Evolutionary conservation across 129 eudicot species (phyloP).

Genomic region (Silybum marianum): DNA sequence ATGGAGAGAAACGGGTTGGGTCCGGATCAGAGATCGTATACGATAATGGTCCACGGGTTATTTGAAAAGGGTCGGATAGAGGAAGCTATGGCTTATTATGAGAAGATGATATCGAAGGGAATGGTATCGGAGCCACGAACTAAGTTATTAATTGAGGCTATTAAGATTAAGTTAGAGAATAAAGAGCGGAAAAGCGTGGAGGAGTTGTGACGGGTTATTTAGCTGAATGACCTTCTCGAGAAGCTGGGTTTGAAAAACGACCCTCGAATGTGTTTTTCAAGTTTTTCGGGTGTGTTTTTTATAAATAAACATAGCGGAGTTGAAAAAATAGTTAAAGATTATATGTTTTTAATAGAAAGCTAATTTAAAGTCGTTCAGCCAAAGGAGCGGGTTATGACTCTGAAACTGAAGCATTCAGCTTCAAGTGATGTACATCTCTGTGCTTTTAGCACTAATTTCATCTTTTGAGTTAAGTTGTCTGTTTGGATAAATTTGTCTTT

Average conservation of each 20-base stretch:
- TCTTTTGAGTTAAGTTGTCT: background rate
- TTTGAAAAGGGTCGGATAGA: constrained; percentile 54
- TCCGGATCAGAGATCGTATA: constrained; percentile 75
- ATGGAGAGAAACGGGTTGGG: constrained; percentile 82
- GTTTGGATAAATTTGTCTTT: too few relatives aligned
- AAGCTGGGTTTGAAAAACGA: background rate
- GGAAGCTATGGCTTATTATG: constrained; percentile 58
- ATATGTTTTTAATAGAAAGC: too few relatives aligned
- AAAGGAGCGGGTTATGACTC: too few relatives aligned
- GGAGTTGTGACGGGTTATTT: background rate
- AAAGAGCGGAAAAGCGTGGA: background rate
- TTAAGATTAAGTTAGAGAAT: constrained; percentile 45
- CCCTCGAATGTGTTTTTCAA: background rate
- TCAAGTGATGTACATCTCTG: constrained; percentile 7
- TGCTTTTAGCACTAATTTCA: background rate
- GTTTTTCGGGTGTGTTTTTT: background rate
- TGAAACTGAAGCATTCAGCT: constrained; percentile 5
- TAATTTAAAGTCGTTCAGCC: background rate
- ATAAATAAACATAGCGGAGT: background rate
- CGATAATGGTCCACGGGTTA: constrained; percentile 73
- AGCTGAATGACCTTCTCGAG: background rate
- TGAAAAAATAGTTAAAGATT: too few relatives aligned
- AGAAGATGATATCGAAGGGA: constrained; percentile 66
- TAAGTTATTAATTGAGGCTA: constrained; percentile 51
- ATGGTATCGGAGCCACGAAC: constrained; percentile 79